Evolutionary conservation across 306 rosid genomes (phyloP), one percentile per base, ranked within the genome.

Genomic region (Comarum palustre): DNA sequence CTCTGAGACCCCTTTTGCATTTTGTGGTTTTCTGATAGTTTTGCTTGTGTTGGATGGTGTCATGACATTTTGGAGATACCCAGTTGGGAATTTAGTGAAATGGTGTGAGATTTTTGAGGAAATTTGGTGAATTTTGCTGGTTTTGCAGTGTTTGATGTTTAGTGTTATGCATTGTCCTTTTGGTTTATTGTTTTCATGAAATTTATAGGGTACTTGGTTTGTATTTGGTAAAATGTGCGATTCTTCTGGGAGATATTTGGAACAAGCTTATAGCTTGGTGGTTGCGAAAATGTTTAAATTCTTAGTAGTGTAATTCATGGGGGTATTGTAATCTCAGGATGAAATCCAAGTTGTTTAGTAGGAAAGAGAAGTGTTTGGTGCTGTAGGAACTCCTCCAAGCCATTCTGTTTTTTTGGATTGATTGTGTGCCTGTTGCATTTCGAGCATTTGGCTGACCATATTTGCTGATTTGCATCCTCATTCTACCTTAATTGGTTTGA

Each of bases 41-140:
- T 55, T 11, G 0, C 19, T 11, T 72, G 7, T 13, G 32, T 50
- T 48, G 69, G 25, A 20, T 67, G 38, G 72, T 36, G 66, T 72
- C 68, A 43, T 48, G 66, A n/a, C 71, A 39, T 67, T 72, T 25
- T 25, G 51, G 76, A 67, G 73, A 67, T 67, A 71, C 78, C 86
- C 83, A 52, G 73, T 59, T 75, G 75, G 17, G 55, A 75, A 34
- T 67, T 29, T 39, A 17, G 67, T 36, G 66, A 36, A 46, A 69
- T 16, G 67, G 31, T 31, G 41, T 34, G 11, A 59, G 20, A 38
- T 6, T 81, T 48, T 8, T 4, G 36, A n/a, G 8, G 42, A 71
- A 36, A 38, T 24, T 66, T 61, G 29, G 68, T 17, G 34, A 54
- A 25, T 71, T 48, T 70, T 31, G 57, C 46, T 47, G 50, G 36